Evolutionary conservation across 306 rosid species (phyloP).

Genomic region (Crataegus laevigata): DNA sequence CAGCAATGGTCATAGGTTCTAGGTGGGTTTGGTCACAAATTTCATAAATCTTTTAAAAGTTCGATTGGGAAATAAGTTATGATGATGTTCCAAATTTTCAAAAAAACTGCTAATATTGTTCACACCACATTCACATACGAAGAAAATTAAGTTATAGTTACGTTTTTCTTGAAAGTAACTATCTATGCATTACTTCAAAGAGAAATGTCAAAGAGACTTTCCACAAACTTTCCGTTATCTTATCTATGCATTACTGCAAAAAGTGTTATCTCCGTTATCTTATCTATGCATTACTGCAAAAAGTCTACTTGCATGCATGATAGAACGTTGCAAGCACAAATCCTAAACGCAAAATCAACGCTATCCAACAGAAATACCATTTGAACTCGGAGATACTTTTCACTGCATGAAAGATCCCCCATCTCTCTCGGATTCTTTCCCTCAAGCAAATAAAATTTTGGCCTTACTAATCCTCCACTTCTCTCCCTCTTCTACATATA

Average conservation of each 20-base stretch:
- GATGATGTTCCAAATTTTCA: background rate
- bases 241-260: background rate
- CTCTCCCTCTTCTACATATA: background rate
- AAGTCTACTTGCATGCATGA: background rate
- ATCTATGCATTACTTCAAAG: background rate
- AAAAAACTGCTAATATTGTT: background rate
- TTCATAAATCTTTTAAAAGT: background rate
- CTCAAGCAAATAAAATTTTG: slow-evolving; percentile 6
- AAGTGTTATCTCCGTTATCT: no score
- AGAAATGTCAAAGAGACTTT: no score
- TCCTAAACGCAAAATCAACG: background rate
- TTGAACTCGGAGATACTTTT: background rate
- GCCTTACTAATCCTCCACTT: slow-evolving; percentile 13
- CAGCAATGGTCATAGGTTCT: background rate
- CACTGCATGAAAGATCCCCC: slow-evolving; percentile 21
- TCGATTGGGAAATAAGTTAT: background rate
- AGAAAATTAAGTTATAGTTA: background rate
- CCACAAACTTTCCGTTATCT: no score
- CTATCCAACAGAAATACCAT: background rate
- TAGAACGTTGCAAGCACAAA: background rate
- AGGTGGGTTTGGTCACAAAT: background rate
- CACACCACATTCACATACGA: background rate
- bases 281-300: background rate
- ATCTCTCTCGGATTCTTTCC: slow-evolving; percentile 19
- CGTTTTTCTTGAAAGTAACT: background rate